phyloP scores from a whole-genome alignment of 176 grass and related monocot genomes.

The Thalia dealbata region DNA sequence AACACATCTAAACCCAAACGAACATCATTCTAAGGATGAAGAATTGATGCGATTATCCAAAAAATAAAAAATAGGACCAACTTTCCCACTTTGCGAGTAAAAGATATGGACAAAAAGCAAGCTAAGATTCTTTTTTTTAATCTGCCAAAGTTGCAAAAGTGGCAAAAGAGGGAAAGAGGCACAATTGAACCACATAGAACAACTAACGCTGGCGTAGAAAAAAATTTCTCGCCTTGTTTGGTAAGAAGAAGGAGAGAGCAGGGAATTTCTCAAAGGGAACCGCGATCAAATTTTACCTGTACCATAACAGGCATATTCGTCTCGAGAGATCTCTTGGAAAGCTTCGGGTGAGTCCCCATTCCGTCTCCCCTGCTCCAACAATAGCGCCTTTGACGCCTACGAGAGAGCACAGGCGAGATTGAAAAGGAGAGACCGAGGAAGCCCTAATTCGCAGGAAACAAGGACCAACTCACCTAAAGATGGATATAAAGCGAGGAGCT shows the following conservation, averaged over 20 bases:
- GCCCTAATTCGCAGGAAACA: neutral
- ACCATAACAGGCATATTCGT: conserved; percentile 94
- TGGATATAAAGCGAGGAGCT: neutral
- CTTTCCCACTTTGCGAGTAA: neutral
- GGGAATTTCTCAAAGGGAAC: too few species aligned
- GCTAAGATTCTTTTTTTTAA: neutral
- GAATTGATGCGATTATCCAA: neutral
- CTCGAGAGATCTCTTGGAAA: conserved; percentile 59
- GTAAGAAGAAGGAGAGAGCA: too few species aligned
- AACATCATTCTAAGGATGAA: neutral
- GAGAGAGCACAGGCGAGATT: neutral
- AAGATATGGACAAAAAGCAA: neutral
- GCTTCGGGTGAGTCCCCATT: conserved; percentile 54
- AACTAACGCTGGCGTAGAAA: neutral
- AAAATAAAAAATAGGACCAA: neutral
- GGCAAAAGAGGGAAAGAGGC: neutral
- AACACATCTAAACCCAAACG: neutral
- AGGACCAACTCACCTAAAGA: neutral
- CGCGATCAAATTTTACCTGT: conserved; percentile 35
- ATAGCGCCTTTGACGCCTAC: neutral
- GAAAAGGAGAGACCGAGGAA: neutral
- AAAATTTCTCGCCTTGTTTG: neutral
- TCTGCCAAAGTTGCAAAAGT: neutral
- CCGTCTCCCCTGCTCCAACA: conserved; percentile 16
- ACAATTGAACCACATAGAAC: neutral